These are phyloP conservation scores for Artemisia argyi DNA, from an alignment of 129 eudicot species.

Conservation along the genomic window DNA sequence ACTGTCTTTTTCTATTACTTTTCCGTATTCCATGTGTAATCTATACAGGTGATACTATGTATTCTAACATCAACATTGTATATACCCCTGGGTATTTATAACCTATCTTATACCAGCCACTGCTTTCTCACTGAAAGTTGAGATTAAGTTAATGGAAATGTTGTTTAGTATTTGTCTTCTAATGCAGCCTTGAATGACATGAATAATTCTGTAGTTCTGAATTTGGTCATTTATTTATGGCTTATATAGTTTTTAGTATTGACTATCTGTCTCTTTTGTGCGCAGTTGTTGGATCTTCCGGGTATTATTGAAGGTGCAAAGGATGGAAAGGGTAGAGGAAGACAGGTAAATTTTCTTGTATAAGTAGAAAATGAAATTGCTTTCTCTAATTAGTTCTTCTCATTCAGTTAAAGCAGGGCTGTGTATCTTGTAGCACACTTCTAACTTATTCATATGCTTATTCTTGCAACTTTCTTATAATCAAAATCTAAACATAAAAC, in stretches of 20 bases:
- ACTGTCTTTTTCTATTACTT: slow-evolving; percentile 15
- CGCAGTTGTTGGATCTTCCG: slow-evolving; percentile 96
- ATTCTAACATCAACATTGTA: slow-evolving; percentile 9
- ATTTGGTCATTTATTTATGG: slow-evolving; percentile 1
- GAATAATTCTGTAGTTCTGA: background rate
- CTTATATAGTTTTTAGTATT: slow-evolving; percentile 1
- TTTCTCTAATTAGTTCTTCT: background rate
- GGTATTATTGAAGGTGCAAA: slow-evolving; percentile 99
- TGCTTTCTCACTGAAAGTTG: background rate
- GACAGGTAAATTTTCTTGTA: slow-evolving; percentile 65
- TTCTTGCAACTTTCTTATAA: slow-evolving; percentile 6
- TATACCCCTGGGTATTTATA: slow-evolving; percentile 1
- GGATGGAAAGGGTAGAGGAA: slow-evolving; percentile 99
- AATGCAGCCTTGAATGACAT: slow-evolving; percentile 17
- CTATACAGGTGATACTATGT: slow-evolving; percentile 2
- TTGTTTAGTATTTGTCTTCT: slow-evolving; percentile 5
- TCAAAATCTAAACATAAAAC: background rate
- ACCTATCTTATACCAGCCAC: background rate
- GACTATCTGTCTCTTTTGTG: slow-evolving; percentile 9
- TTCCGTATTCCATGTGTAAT: background rate
- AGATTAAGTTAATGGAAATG: background rate
- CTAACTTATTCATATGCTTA: background rate
- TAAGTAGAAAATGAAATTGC: background rate
- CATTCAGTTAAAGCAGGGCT: background rate
- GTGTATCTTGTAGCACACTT: slow-evolving; percentile 10